A percentile compares a stretch with the other conserved stretches of the same genome.
Conservation (phyloP, 768 basidiomycete species). For the Sporobolomyces pararoseus region DNA sequence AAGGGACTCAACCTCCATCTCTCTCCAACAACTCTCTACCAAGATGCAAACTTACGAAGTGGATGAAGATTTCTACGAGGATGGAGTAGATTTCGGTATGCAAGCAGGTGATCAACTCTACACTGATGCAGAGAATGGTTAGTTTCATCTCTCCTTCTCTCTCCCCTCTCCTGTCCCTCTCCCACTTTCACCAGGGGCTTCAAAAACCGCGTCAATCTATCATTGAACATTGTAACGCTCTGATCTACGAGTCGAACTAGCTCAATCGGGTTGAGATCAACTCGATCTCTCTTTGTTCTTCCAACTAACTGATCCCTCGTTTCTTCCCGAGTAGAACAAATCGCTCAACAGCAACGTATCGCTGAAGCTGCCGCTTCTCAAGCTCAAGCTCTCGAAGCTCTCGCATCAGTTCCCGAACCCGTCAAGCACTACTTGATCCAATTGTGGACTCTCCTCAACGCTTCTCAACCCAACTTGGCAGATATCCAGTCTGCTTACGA, state of each 20-base stretch:
- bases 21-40: not conserved
- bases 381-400: slow-evolving; percentile 34
- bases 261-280: not conserved
- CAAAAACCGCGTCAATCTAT: not conserved
- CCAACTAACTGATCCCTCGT: not conserved
- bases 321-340: slow-evolving; percentile 19
- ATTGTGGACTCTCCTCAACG: slow-evolving; percentile 74
- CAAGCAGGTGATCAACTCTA: slow-evolving; percentile 59
- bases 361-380: slow-evolving; percentile 38
- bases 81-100: slow-evolving; percentile 62
- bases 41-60: slow-evolving; percentile 53
- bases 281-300: slow-evolving; percentile 54
- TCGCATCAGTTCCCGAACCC: slow-evolving; percentile 37
- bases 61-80: slow-evolving; percentile 69
- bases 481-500: slow-evolving; percentile 93
- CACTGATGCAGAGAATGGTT: slow-evolving; percentile 53
- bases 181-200: not conserved
- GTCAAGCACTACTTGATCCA: slow-evolving; percentile 77
- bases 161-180: not conserved
- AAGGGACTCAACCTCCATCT: not conserved
- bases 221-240: too few relatives aligned
- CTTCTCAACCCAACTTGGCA: slow-evolving; percentile 80
- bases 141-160: slow-evolving; percentile 9
- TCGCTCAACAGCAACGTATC: slow-evolving; percentile 42
- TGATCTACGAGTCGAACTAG: too few relatives aligned